Conservation (phyloP, 208 protist species). For the Trypanosoma scelopori region DNA sequence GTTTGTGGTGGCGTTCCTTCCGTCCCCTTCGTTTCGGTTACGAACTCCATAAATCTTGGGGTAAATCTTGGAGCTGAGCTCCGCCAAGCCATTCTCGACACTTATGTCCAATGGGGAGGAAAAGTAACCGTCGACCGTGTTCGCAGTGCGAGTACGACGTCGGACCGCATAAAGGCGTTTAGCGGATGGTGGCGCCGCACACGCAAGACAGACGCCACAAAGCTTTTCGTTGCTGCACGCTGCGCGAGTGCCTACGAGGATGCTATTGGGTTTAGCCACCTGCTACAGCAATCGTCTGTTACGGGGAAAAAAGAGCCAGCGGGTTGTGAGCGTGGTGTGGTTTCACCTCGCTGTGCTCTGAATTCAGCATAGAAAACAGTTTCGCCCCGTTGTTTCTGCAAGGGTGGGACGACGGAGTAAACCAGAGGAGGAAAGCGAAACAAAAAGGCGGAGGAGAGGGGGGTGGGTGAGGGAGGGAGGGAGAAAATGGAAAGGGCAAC, state of each 20-base stretch:
- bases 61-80: neutral
- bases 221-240: slow-evolving; percentile 27
- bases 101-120: neutral
- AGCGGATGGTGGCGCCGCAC: slow-evolving; percentile 35
- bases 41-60: neutral
- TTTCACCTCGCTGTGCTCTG: neutral
- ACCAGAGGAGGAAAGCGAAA: neutral
- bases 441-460: neutral
- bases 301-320: neutral
- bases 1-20: neutral
- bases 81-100: neutral
- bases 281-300: slow-evolving; percentile 14
- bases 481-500: neutral
- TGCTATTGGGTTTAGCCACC: slow-evolving; percentile 34
- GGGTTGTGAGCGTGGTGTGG: neutral
- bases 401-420: neutral
- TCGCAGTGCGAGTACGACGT: slow-evolving; percentile 6
- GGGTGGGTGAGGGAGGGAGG: neutral
- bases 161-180: slow-evolving; percentile 37
- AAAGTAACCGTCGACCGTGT: neutral
- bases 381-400: neutral
- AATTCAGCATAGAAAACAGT: too few species aligned
- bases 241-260: slow-evolving; percentile 29
- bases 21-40: neutral
- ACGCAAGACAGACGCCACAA: slow-evolving; percentile 33